Evolutionary conservation across 2,329 filamentous ascomycete genomes (phyloP).

Genomic region (Colletotrichum sp.): DNA sequence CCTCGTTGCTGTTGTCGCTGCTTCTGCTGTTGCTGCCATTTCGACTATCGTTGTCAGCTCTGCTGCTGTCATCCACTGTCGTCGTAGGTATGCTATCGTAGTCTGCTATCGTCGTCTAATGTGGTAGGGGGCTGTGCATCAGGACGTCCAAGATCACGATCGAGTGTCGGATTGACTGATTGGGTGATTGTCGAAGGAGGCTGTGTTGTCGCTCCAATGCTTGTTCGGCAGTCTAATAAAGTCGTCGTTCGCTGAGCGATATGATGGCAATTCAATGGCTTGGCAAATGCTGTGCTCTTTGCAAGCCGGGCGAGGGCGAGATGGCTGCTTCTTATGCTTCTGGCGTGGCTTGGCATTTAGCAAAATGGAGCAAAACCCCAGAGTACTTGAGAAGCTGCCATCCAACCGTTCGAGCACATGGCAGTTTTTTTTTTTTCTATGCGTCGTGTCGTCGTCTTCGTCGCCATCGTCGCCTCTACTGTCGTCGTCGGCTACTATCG

Average conservation of each 20-base stretch:
- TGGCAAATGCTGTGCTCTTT: constrained; percentile 1
- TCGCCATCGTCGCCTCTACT: background rate
- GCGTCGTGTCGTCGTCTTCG: background rate
- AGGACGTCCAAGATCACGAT: background rate
- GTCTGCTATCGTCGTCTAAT: no score
- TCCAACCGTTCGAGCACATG: constrained; percentile 7
- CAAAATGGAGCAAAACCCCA: background rate
- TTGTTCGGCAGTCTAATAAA: background rate
- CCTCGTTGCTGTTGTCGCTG: no score
- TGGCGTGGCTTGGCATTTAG: background rate
- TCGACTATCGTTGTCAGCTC: no score
- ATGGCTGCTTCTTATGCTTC: constrained; percentile 7
- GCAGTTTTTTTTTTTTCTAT: background rate
- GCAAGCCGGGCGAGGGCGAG: background rate
- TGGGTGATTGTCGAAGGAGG: background rate
- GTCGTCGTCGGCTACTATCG: no score
- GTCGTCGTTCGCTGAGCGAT: background rate
- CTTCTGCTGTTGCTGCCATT: no score
- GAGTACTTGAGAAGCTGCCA: background rate
- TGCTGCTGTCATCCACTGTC: no score
- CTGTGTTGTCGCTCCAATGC: background rate
- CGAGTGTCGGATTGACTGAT: background rate
- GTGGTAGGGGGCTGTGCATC: background rate
- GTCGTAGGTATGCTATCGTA: no score
- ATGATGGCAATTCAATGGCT: background rate